These are phyloP conservation scores for Alisma plantagoaquatica DNA, from an alignment of 106 monocot species.

Conservation along the genomic window DNA sequence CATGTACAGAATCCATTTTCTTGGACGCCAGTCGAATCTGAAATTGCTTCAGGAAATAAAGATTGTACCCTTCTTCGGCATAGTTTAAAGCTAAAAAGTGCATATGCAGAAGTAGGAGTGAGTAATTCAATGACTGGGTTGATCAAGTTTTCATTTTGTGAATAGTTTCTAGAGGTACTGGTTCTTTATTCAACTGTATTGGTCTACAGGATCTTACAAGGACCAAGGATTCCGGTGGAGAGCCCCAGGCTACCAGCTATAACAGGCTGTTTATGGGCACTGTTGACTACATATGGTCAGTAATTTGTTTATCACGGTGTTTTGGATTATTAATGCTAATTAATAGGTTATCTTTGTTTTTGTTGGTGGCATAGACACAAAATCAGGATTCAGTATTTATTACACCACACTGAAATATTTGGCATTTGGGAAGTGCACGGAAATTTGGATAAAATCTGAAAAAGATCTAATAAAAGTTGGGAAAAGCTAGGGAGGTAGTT, in stretches of 20 bases:
- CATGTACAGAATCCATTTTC: conserved; percentile 41
- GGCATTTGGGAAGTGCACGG: too few relatives aligned
- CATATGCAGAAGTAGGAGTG: conserved; percentile 83
- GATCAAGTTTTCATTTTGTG: neutral
- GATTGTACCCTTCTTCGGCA: conserved; percentile 53
- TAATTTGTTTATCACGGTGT: neutral
- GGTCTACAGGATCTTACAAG: conserved; percentile 52
- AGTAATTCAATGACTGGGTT: neutral
- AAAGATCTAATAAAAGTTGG: too few relatives aligned
- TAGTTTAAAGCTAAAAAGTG: conserved; percentile 61
- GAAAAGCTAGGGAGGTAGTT: too few relatives aligned
- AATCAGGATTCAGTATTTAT: too few relatives aligned
- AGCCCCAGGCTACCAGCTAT: conserved; percentile 77
- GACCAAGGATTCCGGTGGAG: conserved; percentile 64
- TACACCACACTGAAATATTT: too few relatives aligned
- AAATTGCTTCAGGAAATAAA: conserved; percentile 60
- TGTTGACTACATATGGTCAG: conserved; percentile 92
- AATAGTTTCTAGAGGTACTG: too few relatives aligned
- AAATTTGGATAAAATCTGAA: too few relatives aligned
- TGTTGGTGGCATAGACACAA: too few relatives aligned
- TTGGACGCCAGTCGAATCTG: conserved; percentile 73
- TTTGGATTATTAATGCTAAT: too few relatives aligned
- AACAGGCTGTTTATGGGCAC: conserved; percentile 81
- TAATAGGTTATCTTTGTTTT: too few relatives aligned
- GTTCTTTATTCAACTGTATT: neutral